A percentile compares a stretch with the other conserved stretches of the same genome.
phyloP scores from a whole-genome alignment of 371 early-diverging fungal species.

The Basidiobolus heterosporus region DNA sequence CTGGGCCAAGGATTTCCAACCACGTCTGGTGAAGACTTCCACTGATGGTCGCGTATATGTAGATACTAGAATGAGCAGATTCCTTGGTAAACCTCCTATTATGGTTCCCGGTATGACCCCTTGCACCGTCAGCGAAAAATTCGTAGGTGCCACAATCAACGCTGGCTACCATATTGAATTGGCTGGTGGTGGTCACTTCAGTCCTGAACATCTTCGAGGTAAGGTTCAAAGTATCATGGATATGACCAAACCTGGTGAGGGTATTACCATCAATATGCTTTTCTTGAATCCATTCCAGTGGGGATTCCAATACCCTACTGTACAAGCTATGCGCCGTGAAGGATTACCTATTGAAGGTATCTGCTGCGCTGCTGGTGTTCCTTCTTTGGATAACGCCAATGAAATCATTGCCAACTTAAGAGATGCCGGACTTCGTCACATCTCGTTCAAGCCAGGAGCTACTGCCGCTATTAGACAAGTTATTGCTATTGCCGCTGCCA shows the following conservation, averaged over 20 bases:
- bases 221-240: conserved; percentile 68
- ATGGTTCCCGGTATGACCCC: conserved; percentile 90
- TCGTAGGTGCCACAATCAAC: conserved; percentile 75
- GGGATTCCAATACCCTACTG: conserved; percentile 89
- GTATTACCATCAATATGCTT: conserved; percentile 77
- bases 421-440: conserved; percentile 70
- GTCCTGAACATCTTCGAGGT: conserved; percentile 58
- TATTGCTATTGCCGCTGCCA: conserved; percentile 72
- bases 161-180: conserved; percentile 89
- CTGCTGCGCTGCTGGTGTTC: conserved; percentile 85
- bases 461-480: conserved; percentile 73
- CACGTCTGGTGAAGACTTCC: conserved; percentile 40
- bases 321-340: conserved; percentile 73
- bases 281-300: conserved; percentile 88
- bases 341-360: conserved; percentile 87
- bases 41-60: conserved; percentile 64
- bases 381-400: conserved; percentile 76
- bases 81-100: conserved; percentile 75
- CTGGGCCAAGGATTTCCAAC: conserved; percentile 82
- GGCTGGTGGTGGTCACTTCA: conserved; percentile 91
- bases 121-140: conserved; percentile 54
- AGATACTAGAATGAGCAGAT: conserved; percentile 75
- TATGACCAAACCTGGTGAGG: conserved; percentile 65
- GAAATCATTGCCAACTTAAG: conserved; percentile 63
- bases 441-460: conserved; percentile 86